phyloP scores from a whole-genome alignment of 495 filamentous ascomycete species.

The Penicillium roqueforti region DNA sequence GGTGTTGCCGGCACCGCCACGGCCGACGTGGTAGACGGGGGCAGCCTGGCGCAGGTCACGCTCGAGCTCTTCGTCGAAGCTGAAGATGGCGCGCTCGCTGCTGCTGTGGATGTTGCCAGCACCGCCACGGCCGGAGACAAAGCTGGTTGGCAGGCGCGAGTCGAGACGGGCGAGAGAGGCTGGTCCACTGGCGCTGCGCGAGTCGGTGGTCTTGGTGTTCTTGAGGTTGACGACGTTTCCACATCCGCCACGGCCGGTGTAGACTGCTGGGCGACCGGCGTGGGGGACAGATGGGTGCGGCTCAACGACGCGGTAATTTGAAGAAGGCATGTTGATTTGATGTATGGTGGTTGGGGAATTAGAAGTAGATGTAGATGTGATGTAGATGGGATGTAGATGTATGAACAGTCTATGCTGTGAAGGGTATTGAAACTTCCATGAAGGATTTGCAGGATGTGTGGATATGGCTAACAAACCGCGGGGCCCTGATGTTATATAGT shows the following conservation, averaged over 20 bases:
- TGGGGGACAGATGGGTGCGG: constrained; percentile 70
- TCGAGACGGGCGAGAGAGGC: constrained; percentile 47
- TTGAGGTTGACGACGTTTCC: constrained; percentile 76
- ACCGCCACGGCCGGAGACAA: constrained; percentile 80
- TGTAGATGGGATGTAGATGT: constrained; percentile 8
- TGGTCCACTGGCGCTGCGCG: constrained; percentile 49
- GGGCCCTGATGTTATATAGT: constrained; percentile 7
- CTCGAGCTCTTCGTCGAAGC: constrained; percentile 88
- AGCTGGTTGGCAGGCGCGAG: constrained; percentile 44
- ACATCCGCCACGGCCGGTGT: constrained; percentile 81
- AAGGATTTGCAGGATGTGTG: constrained; percentile 4
- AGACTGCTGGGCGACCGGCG: constrained; percentile 55
- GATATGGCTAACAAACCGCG: constrained; percentile 3
- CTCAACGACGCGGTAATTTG: constrained; percentile 68
- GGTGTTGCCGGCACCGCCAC: constrained; percentile 85
- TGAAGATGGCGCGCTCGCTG: constrained; percentile 68
- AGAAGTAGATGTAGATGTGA: constrained; percentile 3
- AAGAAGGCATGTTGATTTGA: constrained; percentile 25
- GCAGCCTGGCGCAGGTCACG: constrained; percentile 59
- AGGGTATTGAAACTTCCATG: constrained; percentile 26
- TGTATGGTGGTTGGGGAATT: no score
- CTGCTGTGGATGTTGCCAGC: constrained; percentile 78
- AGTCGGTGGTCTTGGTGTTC: constrained; percentile 55
- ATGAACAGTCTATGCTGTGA: constrained; percentile 13
- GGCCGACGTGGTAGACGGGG: constrained; percentile 75